phyloP scores from a whole-genome alignment of 345 rosid species.

The Euphorbia pulcherrima region DNA sequence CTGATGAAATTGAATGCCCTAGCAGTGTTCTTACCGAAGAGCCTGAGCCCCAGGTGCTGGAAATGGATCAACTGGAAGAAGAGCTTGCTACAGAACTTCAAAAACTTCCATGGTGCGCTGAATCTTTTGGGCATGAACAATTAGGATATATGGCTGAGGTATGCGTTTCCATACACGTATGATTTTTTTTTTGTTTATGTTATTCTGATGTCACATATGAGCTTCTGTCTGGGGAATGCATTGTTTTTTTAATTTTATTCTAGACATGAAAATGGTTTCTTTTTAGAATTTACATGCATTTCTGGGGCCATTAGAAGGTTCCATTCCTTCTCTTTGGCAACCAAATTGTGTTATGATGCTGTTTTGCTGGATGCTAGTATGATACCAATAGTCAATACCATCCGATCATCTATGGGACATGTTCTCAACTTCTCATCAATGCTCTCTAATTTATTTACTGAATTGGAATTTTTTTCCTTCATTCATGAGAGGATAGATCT shows the following conservation, averaged over 20 bases:
- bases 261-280: not conserved
- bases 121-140: conserved; percentile 20
- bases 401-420: not conserved
- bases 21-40: conserved; percentile 87
- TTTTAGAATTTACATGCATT: not conserved
- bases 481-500: not conserved
- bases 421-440: not conserved
- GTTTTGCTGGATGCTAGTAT: not conserved
- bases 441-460: not conserved
- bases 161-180: conserved; percentile 19
- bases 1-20: conserved; percentile 55
- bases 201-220: not conserved
- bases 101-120: conserved; percentile 47
- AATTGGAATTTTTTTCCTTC: not conserved
- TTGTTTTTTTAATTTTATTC: not conserved
- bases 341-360: not conserved
- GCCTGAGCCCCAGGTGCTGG: conserved; percentile 48
- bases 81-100: conserved; percentile 78
- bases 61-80: conserved; percentile 72
- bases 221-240: not conserved
- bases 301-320: not conserved
- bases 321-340: not conserved
- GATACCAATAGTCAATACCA: not conserved
- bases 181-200: conserved; percentile 4
- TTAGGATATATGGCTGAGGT: conserved; percentile 37